Base-by-base conservation (phyloP, 805 yeast species). In the Brettanomyces naardenensis region DNA sequence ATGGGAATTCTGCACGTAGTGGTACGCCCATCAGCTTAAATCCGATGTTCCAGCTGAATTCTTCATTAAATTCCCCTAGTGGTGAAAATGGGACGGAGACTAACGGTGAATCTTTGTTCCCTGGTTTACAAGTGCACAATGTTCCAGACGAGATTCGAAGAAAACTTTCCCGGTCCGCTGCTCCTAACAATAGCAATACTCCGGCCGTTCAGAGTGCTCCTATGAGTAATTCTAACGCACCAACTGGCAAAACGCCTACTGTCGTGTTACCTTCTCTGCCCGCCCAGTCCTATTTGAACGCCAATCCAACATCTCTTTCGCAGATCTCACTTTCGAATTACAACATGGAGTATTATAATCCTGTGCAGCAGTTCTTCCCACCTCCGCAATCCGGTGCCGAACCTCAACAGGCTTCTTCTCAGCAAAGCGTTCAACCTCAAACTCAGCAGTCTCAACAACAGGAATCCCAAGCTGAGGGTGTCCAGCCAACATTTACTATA, bases 311-410 rank as follows among this genome's bases (percentile, higher is more conserved):
- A 26, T 44, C 43, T 34, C 44, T 41, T 28, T 45, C 41, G 32
- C 43, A 31, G 31, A 31, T 33, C 28, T 29, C 28, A 20, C 5
- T n/a, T 31, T 11, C 38, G 14, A 22, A 37, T 33, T 52, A 47
- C 31, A 52, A 41, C 33, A 35, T 52, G 23, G 56, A 52, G 19
- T 48, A 50, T 31, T 48, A 50, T 25, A 45, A 50, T 32, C 44
- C 52, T 3, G 41, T 40, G 5, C 44, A 44, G 36, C 54, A 47
- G 28, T 27, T 48, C 25, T 50, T 45, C 35, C 52, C 54, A 5
- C 41, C 41, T 14, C 46, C 47, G 4, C n/a, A n/a, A n/a, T n/a
- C n/a, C n/a, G n/a, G n/a, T n/a, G n/a, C n/a, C n/a, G n/a, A n/a
- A n/a, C n/a, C n/a, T n/a, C n/a, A n/a, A n/a, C 9, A 11, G 31